phyloP scores from a whole-genome alignment of 202 grass and related monocot genomes.

The Hordeum pubiflorum region DNA sequence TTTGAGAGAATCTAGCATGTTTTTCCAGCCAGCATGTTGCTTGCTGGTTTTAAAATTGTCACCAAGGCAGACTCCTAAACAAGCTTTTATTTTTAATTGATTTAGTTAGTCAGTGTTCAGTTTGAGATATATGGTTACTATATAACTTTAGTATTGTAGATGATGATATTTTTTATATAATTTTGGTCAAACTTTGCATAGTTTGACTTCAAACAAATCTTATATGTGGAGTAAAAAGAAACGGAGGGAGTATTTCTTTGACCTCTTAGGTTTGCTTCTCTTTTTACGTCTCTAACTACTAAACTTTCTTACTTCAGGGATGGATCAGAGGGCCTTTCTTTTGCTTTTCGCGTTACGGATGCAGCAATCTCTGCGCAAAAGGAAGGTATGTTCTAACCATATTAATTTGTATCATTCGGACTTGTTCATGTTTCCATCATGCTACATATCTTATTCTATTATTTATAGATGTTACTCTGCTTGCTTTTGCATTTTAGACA shows the following conservation, averaged over 20 bases:
- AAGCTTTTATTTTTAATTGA: not conserved
- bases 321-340: slow-evolving; percentile 96
- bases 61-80: not conserved
- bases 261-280: not conserved
- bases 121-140: not conserved
- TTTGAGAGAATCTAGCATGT: not conserved
- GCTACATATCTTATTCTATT: not conserved
- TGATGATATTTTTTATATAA: too few species aligned
- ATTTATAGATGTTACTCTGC: not conserved
- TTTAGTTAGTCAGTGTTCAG: not conserved
- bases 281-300: slow-evolving; percentile 4
- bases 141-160: too few species aligned
- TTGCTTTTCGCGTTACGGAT: slow-evolving; percentile 94
- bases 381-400: slow-evolving; percentile 44
- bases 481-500: not conserved
- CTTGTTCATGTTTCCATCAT: not conserved
- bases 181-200: too few species aligned
- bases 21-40: not conserved
- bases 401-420: not conserved
- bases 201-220: too few species aligned
- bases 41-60: not conserved
- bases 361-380: slow-evolving; percentile 56
- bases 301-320: slow-evolving; percentile 45
- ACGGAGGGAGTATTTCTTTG: not conserved
- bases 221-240: too few species aligned